A percentile compares a stretch with the other conserved stretches of the same genome.
phyloP scores from a whole-genome alignment of 805 yeast genomes.

The Pichia scutulata region DNA sequence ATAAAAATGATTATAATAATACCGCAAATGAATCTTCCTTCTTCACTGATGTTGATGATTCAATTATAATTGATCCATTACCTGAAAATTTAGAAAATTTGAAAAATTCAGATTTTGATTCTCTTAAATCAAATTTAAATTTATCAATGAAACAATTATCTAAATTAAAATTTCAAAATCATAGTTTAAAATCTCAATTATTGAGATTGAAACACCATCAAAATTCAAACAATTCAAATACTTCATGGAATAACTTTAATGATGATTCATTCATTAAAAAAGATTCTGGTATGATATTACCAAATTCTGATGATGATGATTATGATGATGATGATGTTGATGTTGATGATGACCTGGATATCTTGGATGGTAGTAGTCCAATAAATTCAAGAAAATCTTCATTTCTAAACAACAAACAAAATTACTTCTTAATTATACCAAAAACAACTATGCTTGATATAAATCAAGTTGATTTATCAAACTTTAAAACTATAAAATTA shows the following conservation, averaged over 20 bases:
- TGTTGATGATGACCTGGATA: neutral
- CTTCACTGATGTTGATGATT: slow-evolving; percentile 29
- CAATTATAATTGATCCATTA: slow-evolving; percentile 28
- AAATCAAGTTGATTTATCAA: slow-evolving; percentile 3
- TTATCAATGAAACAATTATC: slow-evolving; percentile 58
- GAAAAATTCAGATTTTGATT: slow-evolving; percentile 53
- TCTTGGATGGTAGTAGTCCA: slow-evolving; percentile 7
- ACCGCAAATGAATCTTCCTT: slow-evolving; percentile 20
- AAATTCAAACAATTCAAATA: slow-evolving; percentile 2
- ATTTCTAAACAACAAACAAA: neutral
- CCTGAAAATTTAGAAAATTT: slow-evolving; percentile 32
- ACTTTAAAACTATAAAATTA: slow-evolving; percentile 15
- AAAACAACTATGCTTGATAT: slow-evolving; percentile 1
- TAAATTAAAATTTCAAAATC: slow-evolving; percentile 38
- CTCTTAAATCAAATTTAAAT: slow-evolving; percentile 53
- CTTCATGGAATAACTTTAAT: slow-evolving; percentile 12
- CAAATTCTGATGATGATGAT: slow-evolving; percentile 2
- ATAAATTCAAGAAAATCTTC: neutral
- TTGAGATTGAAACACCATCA: slow-evolving; percentile 3
- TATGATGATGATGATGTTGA: neutral
- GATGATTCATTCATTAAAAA: slow-evolving; percentile 10
- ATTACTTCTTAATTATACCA: slow-evolving; percentile 9
- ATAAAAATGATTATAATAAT: slow-evolving; percentile 8
- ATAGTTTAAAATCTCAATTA: slow-evolving; percentile 1
- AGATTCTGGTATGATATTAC: neutral